Conservation (phyloP, 805 yeast genomes). For the Jamesozyma lodderae region DNA sequence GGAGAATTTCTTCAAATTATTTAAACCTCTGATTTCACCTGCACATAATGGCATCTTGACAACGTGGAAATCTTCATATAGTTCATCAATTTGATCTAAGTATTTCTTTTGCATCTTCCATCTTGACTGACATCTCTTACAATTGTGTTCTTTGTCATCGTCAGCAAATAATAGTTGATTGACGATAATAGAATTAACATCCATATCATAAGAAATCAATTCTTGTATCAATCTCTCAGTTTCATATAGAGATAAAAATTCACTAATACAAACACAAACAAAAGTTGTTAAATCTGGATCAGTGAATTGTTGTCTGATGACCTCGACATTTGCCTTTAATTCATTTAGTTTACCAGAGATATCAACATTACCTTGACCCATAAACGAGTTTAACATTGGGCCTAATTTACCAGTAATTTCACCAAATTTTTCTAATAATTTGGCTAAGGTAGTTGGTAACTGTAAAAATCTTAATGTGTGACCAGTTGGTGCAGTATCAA, state of each 20-base stretch:
- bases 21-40: slow-evolving; percentile 88
- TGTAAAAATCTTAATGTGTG: slow-evolving; percentile 93
- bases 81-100: slow-evolving; percentile 87
- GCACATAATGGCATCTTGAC: slow-evolving; percentile 94
- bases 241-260: slow-evolving; percentile 89
- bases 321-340: slow-evolving; percentile 42
- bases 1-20: slow-evolving; percentile 75
- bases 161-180: slow-evolving; percentile 89
- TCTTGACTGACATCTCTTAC: slow-evolving; percentile 87
- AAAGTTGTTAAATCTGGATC: slow-evolving; percentile 93
- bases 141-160: slow-evolving; percentile 52
- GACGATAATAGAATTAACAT: slow-evolving; percentile 91
- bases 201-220: slow-evolving; percentile 88
- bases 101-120: slow-evolving; percentile 95
- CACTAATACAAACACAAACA: slow-evolving; percentile 95
- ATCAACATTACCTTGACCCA: slow-evolving; percentile 63
- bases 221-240: slow-evolving; percentile 98
- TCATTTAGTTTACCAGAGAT: slow-evolving; percentile 49
- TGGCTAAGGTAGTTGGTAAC: slow-evolving; percentile 86
- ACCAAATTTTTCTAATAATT: slow-evolving; percentile 76
- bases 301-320: slow-evolving; percentile 90
- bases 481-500: slow-evolving; percentile 99
- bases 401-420: slow-evolving; percentile 83
- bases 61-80: slow-evolving; percentile 94
- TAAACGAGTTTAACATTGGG: slow-evolving; percentile 72